Evolutionary conservation across 768 basidiomycete genomes (phyloP), one percentile per base, ranked within the genome.

Genomic region (Rhizopogon sp.): DNA sequence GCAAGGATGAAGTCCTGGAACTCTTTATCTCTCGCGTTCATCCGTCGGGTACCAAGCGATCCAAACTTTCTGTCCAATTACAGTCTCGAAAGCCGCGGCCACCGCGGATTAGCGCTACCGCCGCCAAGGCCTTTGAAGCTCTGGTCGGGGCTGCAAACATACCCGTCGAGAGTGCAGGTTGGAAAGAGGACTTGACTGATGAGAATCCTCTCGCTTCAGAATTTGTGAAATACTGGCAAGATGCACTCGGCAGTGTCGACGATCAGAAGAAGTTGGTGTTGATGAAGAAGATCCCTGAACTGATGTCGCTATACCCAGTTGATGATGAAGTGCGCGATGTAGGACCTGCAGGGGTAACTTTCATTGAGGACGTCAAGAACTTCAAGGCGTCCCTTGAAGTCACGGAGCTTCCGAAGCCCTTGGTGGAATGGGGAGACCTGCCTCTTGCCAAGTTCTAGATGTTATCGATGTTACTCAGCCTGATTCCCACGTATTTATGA

Each of bases 11-110:
- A 33, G 75, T 98, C 35, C 59, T 91, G 25, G 64, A 76, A 8
- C 72, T 97, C 47, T 93, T 93, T 79, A 70, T 79, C 41, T 72
- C 76, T 14, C 79, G 79, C 52, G 82, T 92, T 50, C 85, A 92
- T 64, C 87, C 86, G 5, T 79, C 76, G 0, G 90, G 90, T 0
- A 58, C 73, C 29, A 79, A 75, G 2, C 85, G 95, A 39, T 77
- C 88, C 13, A 98, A 98, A 71, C 73, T 93, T 50, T 93, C 94
- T 1, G 76, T 91, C 45, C 96, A 95, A 59, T 75, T 90, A 71
- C 75, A 77, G 43, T 92, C 91, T 10, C 85, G 84, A 64, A 87
- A 81, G 67, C 79, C 80, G 16, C 79, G 70, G 7, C 73, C 74
- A 3, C 78, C 77, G 63, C 83, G 77, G 58, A 78, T 93, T 66